A percentile compares a stretch with the other conserved stretches of the same genome.
phyloP scores from a whole-genome alignment of 495 filamentous ascomycete genomes.

The Neurospora cerealis region DNA sequence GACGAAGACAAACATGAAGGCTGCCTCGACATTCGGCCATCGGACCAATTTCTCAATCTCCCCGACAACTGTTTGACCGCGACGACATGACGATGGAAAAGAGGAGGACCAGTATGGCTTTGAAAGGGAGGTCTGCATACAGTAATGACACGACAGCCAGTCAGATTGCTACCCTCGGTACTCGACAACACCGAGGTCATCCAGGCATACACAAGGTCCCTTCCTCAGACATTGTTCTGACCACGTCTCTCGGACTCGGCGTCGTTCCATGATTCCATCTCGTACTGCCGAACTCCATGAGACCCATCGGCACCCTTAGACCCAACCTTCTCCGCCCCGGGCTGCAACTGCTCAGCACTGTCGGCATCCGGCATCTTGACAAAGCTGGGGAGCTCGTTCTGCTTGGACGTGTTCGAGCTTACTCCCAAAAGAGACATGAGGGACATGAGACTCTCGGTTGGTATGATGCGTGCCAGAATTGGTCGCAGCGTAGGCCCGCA shows the following conservation, averaged over 20 bases:
- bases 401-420: neutral
- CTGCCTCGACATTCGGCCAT: neutral
- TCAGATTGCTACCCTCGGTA: neutral
- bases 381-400: neutral
- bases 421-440: slow-evolving; percentile 4
- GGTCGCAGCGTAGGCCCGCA: slow-evolving; percentile 8
- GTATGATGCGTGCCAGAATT: slow-evolving; percentile 3
- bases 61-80: neutral
- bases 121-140: neutral
- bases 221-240: neutral
- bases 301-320: neutral
- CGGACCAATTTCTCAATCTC: neutral
- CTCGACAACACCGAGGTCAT: neutral
- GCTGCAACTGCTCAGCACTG: neutral
- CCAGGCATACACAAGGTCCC: neutral
- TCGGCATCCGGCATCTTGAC: neutral
- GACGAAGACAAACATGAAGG: neutral
- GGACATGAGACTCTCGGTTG: slow-evolving; percentile 2
- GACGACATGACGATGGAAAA: neutral
- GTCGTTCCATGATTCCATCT: neutral
- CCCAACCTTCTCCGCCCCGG: neutral
- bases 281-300: neutral
- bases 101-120: neutral
- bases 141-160: neutral
- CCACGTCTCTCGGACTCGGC: neutral